Percentiles rank a stretch among this genome's conserved stretches.
These are phyloP conservation scores for Leishmania amazonensis DNA, from an alignment of 208 protist species.

Conservation along the genomic window DNA sequence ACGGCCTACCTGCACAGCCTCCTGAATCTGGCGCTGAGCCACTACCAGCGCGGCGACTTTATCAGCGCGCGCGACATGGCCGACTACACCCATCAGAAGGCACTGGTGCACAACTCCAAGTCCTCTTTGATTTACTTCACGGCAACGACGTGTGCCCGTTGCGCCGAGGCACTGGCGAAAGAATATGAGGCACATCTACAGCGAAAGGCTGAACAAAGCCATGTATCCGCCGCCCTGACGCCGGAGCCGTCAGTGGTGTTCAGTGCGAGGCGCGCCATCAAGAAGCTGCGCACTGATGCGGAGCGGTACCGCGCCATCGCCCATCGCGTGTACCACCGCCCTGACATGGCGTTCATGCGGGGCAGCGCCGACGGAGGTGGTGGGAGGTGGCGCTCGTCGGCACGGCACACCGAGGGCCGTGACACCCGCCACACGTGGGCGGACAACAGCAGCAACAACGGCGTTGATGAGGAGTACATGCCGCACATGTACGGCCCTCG, in stretches of 20 bases:
- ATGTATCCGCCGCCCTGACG: slow-evolving; percentile 40
- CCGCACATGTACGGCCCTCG: slow-evolving; percentile 37
- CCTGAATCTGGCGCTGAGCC: slow-evolving; percentile 70
- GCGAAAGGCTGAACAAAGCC: slow-evolving; percentile 29
- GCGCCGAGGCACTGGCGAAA: slow-evolving; percentile 48
- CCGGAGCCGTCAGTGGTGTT: slow-evolving; percentile 62
- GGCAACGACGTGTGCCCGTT: slow-evolving; percentile 58
- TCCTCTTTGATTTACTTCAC: slow-evolving; percentile 76
- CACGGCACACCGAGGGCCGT: slow-evolving; percentile 5
- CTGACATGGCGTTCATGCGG: slow-evolving; percentile 78
- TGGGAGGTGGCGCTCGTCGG: slow-evolving; percentile 17
- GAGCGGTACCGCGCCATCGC: slow-evolving; percentile 73
- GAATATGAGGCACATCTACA: slow-evolving; percentile 63
- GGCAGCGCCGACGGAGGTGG: slow-evolving; percentile 12
- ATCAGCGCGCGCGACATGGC: slow-evolving; percentile 58
- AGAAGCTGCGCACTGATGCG: slow-evolving; percentile 69
- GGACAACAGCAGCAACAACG: slow-evolving; percentile 41
- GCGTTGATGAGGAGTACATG: slow-evolving; percentile 60
- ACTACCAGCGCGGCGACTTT: slow-evolving; percentile 71
- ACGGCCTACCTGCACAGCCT: slow-evolving; percentile 70
- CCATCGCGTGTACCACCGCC: slow-evolving; percentile 56
- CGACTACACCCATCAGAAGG: slow-evolving; percentile 59
- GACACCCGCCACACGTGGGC: slow-evolving; percentile 38
- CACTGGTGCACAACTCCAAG: slow-evolving; percentile 39
- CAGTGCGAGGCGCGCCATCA: slow-evolving; percentile 57